These are phyloP conservation scores for Diaporthe ampelina DNA, from an alignment of 2,329 filamentous ascomycete species.

Conservation along the genomic window DNA sequence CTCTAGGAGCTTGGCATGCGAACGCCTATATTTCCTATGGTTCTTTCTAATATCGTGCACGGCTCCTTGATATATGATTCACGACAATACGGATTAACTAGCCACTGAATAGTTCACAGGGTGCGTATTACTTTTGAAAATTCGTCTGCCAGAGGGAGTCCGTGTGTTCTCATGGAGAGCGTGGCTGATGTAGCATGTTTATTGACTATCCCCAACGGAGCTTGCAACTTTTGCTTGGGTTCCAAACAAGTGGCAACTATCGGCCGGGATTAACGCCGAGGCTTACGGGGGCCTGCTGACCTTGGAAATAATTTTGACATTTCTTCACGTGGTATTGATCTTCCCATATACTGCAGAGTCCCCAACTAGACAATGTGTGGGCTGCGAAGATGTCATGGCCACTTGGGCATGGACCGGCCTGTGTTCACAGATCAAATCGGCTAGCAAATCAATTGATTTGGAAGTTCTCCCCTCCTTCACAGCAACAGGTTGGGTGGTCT, in stretches of 20 bases:
- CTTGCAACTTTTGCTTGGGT: neutral
- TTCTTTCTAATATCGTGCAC: neutral
- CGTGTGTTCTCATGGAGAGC: too few species aligned
- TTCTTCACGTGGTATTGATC: neutral
- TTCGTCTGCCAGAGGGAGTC: too few species aligned
- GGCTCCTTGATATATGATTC: neutral
- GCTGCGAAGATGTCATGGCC: neutral
- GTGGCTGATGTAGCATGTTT: neutral
- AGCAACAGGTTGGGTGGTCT: neutral
- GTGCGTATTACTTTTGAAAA: neutral
- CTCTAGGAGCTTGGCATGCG: slow-evolving; percentile 2
- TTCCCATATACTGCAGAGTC: neutral
- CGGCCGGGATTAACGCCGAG: neutral
- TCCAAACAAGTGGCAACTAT: neutral
- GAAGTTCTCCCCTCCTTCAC: neutral
- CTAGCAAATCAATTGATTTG: neutral
- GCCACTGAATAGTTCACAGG: neutral
- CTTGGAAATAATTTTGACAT: neutral
- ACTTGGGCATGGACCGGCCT: too few species aligned
- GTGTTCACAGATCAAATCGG: neutral
- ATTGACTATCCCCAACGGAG: neutral
- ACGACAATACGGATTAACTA: neutral
- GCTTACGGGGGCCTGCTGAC: neutral
- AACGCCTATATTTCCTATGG: neutral
- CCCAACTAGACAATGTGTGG: neutral